Evolutionary conservation across 2,329 filamentous ascomycete genomes (phyloP).

Genomic region (Venturia oleaginea): DNA sequence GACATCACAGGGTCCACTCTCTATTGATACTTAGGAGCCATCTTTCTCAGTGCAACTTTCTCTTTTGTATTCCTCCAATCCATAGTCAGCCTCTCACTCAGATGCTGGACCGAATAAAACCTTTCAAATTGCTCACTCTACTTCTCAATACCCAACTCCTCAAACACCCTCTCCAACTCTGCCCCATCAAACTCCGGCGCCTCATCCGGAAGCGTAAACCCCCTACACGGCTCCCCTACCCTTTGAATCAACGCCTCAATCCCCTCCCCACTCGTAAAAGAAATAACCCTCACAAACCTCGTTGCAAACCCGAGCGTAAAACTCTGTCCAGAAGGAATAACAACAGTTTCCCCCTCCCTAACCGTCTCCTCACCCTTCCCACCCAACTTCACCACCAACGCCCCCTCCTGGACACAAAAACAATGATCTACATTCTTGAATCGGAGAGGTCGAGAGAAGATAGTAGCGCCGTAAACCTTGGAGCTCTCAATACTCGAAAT

Average conservation of each 20-base stretch:
- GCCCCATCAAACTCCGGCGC: not conserved
- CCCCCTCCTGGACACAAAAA: conserved; percentile 40
- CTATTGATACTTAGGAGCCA: no score
- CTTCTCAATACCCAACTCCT: not conserved
- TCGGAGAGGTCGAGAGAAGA: conserved; percentile 31
- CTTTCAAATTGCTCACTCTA: no score
- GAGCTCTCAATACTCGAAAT: conserved; percentile 44
- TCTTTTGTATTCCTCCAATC: no score
- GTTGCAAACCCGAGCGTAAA: conserved; percentile 39
- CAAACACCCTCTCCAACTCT: not conserved
- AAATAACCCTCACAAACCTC: conserved; percentile 38
- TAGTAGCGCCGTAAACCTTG: conserved; percentile 27
- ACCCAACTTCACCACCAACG: conserved; percentile 33
- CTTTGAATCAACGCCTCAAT: conserved; percentile 36
- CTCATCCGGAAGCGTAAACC: conserved; percentile 12
- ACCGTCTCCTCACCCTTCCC: conserved; percentile 27
- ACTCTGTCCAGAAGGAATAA: conserved; percentile 38
- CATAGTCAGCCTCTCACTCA: no score
- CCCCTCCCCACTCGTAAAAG: conserved; percentile 42
- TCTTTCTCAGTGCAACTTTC: no score
- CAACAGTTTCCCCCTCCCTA: conserved; percentile 40
- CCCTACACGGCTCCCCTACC: not conserved
- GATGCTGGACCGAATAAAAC: no score
- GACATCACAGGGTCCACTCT: no score
- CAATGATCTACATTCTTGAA: conserved; percentile 45